Evolutionary conservation across 208 protist genomes (phyloP), one percentile per base, ranked within the genome.

Genomic region (Acanthamoeba royreba): DNA sequence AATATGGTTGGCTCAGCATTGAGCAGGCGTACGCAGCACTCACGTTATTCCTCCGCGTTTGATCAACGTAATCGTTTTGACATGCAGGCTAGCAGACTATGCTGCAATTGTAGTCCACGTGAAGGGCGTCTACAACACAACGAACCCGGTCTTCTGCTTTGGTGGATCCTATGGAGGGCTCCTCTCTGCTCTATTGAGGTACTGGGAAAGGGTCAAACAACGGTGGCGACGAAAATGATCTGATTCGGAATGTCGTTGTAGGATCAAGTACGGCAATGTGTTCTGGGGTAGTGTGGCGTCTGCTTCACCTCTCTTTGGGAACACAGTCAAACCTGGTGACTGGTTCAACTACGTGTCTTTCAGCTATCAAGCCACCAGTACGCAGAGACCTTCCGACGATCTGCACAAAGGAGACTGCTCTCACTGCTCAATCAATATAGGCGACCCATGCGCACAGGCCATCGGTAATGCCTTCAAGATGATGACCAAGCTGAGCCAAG

Each of bases 81-180:
- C n/a, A n/a, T n/a, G 4, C 61, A 72, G 61, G 5, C 85, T 98
- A 13, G 98, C 97, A 0, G 98, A 98, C 96, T 98, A 97, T 74
- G 96, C 97, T 8, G 31, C 53, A 19, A 63, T 98, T 17, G 61
- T 98, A 31, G 15, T 61, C 28, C 33, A 94, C 58, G 35, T 97
- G 31, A 96, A 95, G 66, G 19, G 33, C 40, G 19, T 79, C 15
- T 85, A 88, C 28, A 89, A 95, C 46, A 45, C 63, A 13, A 28
- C 96, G 45, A 92, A 66, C 25, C 96, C 96, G n/a, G 96, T 97
- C 46, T 77, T 98, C 38, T 92, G 90, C 22, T 98, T 98, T 81
- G 98, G 97, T 49, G 97, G 98, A 22, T 94, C 46, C 3, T 98
- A 98, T 94, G 97, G 97, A 35, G 19, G 46, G 55, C 11, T 83